Evolutionary conservation across 139 green algal species (phyloP), one percentile per base, ranked within the genome.

Genomic region (Tetradesmus obliquus): DNA sequence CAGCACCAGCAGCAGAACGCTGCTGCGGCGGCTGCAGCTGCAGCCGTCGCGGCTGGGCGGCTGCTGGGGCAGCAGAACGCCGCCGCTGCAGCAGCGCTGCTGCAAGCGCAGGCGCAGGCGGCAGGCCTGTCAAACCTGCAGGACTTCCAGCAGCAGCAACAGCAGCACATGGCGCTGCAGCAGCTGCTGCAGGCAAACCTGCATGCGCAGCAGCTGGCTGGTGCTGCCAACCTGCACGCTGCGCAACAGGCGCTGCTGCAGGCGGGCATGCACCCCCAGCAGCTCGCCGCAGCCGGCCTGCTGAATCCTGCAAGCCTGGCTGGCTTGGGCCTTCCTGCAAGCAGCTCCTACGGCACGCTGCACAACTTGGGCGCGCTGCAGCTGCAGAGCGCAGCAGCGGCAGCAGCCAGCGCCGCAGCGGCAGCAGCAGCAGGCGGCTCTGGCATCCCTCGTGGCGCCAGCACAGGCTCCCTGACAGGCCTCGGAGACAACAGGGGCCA

Each of bases 141-240:
- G 69, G 88, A 90, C 57, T 86, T 88, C 72, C 89, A 92, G 76
- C 90, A 91, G 86, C 89, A 93, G 86, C 93, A 94, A 55, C 88
- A 93, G 74, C 91, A 95, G 80, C 93, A 95, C 91, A 89, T 94
- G 90, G 95, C 94, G 86, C 93, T 95, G 71, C 87, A 92, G 55
- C 88, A 93, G 32, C 90, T 93, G 87, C 91, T 93, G 90, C 86
- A 92, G 66, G 92, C 91, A 20, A 91, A 92, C 15, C 22, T 95
- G 91, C 88, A 95, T 62, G 91, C 92, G 55, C 85, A 87, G 69
- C 62, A 90, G 32, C 91, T 94, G 82, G 89, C 92, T 74, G 95
- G 93, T 12, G 88, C 94, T 19, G 88, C 86, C 8, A 84, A 71
- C 53, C 9, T 85, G 86, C 55, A 83, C 45, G 86, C 83, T 19